Conservation (phyloP, 441 rosid species). For the Brassica balearica region DNA sequence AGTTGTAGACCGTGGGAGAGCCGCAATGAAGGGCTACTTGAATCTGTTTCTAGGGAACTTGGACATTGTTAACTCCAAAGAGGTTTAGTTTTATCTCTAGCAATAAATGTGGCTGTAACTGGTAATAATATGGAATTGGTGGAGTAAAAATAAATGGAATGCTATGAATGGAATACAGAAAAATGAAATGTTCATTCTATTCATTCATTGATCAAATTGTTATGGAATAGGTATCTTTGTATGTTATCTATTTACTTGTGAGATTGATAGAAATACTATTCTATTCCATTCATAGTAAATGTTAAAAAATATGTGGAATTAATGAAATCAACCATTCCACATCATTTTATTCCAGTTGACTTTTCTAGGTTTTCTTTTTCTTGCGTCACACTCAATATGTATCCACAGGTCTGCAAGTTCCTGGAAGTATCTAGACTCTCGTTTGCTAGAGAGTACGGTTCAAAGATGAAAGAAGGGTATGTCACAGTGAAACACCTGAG, state of each 20-base stretch:
- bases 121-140: no score
- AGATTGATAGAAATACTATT: no score
- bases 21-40: slow-evolving; percentile 75
- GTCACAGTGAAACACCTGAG: slow-evolving; percentile 70
- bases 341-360: no score
- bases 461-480: slow-evolving; percentile 79
- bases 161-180: no score
- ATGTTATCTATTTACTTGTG: no score
- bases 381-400: background rate
- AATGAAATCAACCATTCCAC: no score
- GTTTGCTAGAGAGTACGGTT: slow-evolving; percentile 74
- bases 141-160: no score
- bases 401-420: slow-evolving; percentile 73
- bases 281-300: no score
- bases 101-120: background rate
- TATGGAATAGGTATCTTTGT: no score
- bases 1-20: slow-evolving; percentile 63
- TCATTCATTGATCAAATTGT: no score
- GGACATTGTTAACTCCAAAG: slow-evolving; percentile 71
- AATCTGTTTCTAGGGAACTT: slow-evolving; percentile 73
- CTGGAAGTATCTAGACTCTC: slow-evolving; percentile 78
- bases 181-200: no score
- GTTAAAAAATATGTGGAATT: no score
- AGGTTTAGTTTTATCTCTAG: slow-evolving; percentile 47
- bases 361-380: background rate